phyloP scores from a whole-genome alignment of 352 stramenopile species.

The Phytophthora hibernalis region DNA sequence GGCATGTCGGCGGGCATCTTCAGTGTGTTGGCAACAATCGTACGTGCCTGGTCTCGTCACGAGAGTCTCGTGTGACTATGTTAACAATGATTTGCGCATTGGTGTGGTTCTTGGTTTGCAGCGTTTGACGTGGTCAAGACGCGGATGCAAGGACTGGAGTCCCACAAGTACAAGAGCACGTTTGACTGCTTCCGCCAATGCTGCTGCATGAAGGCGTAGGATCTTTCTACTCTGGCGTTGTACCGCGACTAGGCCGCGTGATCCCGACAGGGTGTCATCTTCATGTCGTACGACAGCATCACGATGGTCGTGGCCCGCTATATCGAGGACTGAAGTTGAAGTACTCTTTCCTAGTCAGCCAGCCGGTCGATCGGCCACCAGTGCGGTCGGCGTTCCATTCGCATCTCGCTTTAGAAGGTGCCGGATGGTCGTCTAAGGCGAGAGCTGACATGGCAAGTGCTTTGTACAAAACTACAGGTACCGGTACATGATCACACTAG shows the following conservation, averaged over 20 bases:
- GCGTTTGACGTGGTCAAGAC: slow-evolving; percentile 90
- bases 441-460: slow-evolving; percentile 1
- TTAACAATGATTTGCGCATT: slow-evolving; percentile 24
- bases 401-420: slow-evolving; percentile 5
- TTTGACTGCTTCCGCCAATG: slow-evolving; percentile 94
- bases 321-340: slow-evolving; percentile 49
- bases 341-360: slow-evolving; percentile 4
- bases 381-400: slow-evolving; percentile 28
- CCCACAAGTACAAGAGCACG: slow-evolving; percentile 79
- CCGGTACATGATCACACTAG: too few relatives aligned
- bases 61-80: slow-evolving; percentile 25
- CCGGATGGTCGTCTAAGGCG: neutral
- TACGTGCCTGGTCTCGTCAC: slow-evolving; percentile 67
- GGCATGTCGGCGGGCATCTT: slow-evolving; percentile 97
- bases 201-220: slow-evolving; percentile 84
- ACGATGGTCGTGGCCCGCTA: slow-evolving; percentile 59
- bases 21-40: slow-evolving; percentile 96
- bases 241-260: slow-evolving; percentile 93
- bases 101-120: slow-evolving; percentile 26
- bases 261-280: slow-evolving; percentile 98
- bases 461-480: neutral
- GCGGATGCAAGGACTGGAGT: slow-evolving; percentile 82
- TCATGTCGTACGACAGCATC: slow-evolving; percentile 94
- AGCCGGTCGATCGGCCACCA: slow-evolving; percentile 30
- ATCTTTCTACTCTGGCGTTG: slow-evolving; percentile 94